Conservation (phyloP, 768 basidiomycete species). For the Pleurotus eryngii region DNA sequence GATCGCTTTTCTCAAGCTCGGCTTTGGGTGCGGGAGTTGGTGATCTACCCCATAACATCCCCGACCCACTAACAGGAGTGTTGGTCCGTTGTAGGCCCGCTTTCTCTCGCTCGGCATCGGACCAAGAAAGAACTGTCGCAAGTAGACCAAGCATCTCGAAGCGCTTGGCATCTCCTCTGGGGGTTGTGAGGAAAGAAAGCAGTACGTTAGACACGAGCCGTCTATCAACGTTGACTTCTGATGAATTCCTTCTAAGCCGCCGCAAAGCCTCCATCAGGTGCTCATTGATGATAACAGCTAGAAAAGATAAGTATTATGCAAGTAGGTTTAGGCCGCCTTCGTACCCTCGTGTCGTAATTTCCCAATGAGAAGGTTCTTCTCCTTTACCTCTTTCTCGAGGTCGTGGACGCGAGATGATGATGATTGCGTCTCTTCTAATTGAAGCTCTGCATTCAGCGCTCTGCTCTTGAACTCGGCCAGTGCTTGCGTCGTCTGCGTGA, state of each 20-base stretch:
- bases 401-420: slow-evolving; percentile 65
- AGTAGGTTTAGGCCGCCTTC: slow-evolving; percentile 12
- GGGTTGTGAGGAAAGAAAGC: slow-evolving; percentile 84
- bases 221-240: slow-evolving; percentile 90
- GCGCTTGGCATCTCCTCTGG: slow-evolving; percentile 88
- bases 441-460: slow-evolving; percentile 83
- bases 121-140: slow-evolving; percentile 89
- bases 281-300: slow-evolving; percentile 96
- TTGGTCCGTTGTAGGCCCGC: slow-evolving; percentile 75
- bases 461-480: slow-evolving; percentile 90
- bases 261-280: slow-evolving; percentile 98
- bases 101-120: slow-evolving; percentile 85
- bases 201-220: slow-evolving; percentile 94
- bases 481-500: slow-evolving; percentile 65
- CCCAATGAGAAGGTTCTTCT: slow-evolving; percentile 92
- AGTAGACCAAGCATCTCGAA: slow-evolving; percentile 95
- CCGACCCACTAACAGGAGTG: slow-evolving; percentile 16
- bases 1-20: slow-evolving; percentile 77
- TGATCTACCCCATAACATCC: slow-evolving; percentile 43
- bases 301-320: not conserved
- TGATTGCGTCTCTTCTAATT: slow-evolving; percentile 69
- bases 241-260: slow-evolving; percentile 79
- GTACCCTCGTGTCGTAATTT: slow-evolving; percentile 93
- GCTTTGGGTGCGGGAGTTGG: slow-evolving; percentile 35
- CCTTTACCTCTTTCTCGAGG: slow-evolving; percentile 88